Evolutionary conservation across 2,329 filamentous ascomycete genomes (phyloP), one percentile per base, ranked within the genome.

Genomic region (Dissoconium aciculare): DNA sequence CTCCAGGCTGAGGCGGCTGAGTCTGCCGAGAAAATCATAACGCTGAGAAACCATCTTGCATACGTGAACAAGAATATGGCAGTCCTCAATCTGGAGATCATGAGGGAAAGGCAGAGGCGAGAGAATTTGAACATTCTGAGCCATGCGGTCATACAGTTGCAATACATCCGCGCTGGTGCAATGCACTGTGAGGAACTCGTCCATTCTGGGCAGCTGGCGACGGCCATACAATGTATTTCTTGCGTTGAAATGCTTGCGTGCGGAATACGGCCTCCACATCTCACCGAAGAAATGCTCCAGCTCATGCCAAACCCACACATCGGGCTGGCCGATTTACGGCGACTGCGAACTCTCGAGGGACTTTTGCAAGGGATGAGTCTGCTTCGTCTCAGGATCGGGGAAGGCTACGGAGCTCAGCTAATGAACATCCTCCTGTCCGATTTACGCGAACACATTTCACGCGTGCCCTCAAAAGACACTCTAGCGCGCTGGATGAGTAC

Each of bases 1-100:
- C 63, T 98, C 6, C 87, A 98, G 52, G 78, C 78, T 0, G 89
- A 98, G 55, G 85, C 89, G 5, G 78, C 83, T 8, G 81, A 91
- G 34, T 95, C 87, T 2, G 85, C 98, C 2, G 67, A 76, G 5
- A 74, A 80, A 38, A 98, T 98, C 36, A 83, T 84, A 49, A 66
- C 69, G 0, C 54, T 98, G 24, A 69, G 89, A 35, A 71, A 74
- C 44, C 87, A 95, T 48, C 61, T 98, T 0, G 67, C 74, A 35
- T 73, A 72, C 23, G 64, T 98, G 4, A 89, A 98, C 50, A 67
- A 78, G 33, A 83, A 94, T 44, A 82, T 95, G 55, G 87, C 84
- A 1, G 62, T 82, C 3, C 81, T 74, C 16, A 89, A 89, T 0
- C 55, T 98, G 16, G 77, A 89, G 43, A 77, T 94, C 33, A 76